Evolutionary conservation across 2,329 filamentous ascomycete genomes (phyloP).

Genomic region (Beauveria rudraprayagi): DNA sequence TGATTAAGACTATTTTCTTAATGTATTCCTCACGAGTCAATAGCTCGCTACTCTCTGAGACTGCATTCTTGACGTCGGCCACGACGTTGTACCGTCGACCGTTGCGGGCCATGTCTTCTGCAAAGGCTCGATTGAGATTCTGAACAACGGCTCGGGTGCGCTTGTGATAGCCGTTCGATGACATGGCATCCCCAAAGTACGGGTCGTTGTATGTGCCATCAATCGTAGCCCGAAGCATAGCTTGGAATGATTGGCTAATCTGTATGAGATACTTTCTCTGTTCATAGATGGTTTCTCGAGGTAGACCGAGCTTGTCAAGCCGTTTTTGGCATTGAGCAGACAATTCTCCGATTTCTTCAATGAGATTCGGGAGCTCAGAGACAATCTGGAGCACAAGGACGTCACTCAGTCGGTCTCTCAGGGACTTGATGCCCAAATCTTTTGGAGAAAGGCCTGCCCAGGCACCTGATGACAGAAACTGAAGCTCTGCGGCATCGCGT

Average conservation of each 20-base stretch:
- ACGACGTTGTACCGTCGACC: conserved; percentile 34
- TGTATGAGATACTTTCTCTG: conserved; percentile 40
- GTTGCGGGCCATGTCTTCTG: conserved; percentile 18
- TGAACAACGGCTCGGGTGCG: too few relatives aligned
- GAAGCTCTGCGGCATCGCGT: conserved; percentile 31
- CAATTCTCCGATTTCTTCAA: conserved; percentile 32
- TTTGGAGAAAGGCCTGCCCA: conserved; percentile 30
- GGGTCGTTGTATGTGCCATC: conserved; percentile 32
- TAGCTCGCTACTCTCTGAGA: neutral
- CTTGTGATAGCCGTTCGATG: too few relatives aligned
- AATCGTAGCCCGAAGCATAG: too few relatives aligned
- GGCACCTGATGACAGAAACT: conserved; percentile 34
- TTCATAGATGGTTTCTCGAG: conserved; percentile 35
- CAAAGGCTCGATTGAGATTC: too few relatives aligned
- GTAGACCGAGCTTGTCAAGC: conserved; percentile 40
- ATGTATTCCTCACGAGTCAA: conserved; percentile 16
- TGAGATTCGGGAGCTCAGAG: conserved; percentile 35
- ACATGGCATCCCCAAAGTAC: too few relatives aligned
- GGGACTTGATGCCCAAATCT: conserved; percentile 36
- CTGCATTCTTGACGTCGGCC: neutral
- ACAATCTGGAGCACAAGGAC: conserved; percentile 41
- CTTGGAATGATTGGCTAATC: conserved; percentile 30
- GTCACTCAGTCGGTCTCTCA: conserved; percentile 41
- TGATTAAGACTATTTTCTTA: conserved; percentile 19
- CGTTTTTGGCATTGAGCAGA: conserved; percentile 25